Evolutionary conservation across 2,329 filamentous ascomycete genomes (phyloP), one percentile per base, ranked within the genome.

Genomic region (Lanzia echinophila): DNA sequence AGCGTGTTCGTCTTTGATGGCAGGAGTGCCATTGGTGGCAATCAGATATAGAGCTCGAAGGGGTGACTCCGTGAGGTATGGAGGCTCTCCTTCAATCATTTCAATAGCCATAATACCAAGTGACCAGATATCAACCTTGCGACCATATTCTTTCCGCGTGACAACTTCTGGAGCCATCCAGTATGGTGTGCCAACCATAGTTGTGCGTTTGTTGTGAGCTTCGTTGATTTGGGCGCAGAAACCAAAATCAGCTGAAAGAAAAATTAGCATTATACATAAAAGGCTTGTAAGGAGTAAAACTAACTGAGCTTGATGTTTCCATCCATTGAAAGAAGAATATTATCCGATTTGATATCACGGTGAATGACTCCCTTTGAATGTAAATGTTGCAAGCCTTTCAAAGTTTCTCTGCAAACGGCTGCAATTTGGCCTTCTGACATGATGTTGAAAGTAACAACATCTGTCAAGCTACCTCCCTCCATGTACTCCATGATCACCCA

Each of bases 401-500:
- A 75, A 20, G 90, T 95, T 79, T 99, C 94, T 65, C 90, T 80
- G 72, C 92, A 97, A 19, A 99, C 92, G 2, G 91, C 90, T 10
- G 94, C 91, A 67, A 99, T 97, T 72, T 97, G 94, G 2, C 89
- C 90, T 71, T 99, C 94, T 7, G 87, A 92, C 94, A 99, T 97
- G 67, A 97, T 95, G 73, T 97, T 97, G 73, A 95, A 97, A 3
- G 94, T 99, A 54, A 99, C 94, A 51, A 99, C 94, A 71, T 99
- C 94, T 11, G 94, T 99, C 69, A 99, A 76, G 71, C 90, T 96
- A 59, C 94, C 94, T 56, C 94, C 94, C 71, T 99, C 92, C 94
- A 99, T 99, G 67, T 92, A 99, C 73, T 99, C 94, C 94, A 99
- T 99, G 33, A 97, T 90, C 1, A 99, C 94, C 94, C 94, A 99